Percentiles rank a stretch among this genome's conserved stretches.
Evolutionary conservation across 176 grass and related monocot genomes (phyloP).

Genomic region (Hyparrhenia diplandra): DNA sequence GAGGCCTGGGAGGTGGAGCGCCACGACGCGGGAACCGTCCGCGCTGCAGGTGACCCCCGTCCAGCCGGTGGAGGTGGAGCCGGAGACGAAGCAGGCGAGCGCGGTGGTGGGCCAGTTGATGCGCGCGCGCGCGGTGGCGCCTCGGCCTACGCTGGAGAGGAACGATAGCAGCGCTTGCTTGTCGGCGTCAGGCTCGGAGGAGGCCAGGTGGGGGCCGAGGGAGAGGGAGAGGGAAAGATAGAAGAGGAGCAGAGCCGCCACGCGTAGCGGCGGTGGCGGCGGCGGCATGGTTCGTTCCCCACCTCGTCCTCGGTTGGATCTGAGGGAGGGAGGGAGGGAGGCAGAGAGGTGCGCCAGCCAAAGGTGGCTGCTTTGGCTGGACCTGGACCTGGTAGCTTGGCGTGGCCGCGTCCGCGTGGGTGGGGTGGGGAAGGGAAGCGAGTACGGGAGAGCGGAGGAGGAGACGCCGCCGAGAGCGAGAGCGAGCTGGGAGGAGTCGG

Average conservation of each 20-base stretch:
- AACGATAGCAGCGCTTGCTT: slow-evolving; percentile 65
- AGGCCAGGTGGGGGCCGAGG: not conserved
- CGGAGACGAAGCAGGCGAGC: slow-evolving; percentile 36
- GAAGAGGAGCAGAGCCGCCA: slow-evolving; percentile 10
- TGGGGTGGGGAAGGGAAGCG: too few species aligned
- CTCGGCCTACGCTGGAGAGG: slow-evolving; percentile 8
- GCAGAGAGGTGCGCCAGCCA: too few species aligned
- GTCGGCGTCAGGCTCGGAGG: slow-evolving; percentile 55
- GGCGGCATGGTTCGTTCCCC: not conserved
- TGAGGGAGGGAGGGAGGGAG: not conserved
- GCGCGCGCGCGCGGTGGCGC: slow-evolving; percentile 20
- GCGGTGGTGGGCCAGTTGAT: slow-evolving; percentile 58
- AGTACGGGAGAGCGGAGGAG: too few species aligned
- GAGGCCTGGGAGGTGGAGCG: slow-evolving; percentile 65
- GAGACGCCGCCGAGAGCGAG: too few species aligned
- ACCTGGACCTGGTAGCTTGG: too few species aligned
- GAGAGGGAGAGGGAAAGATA: slow-evolving; percentile 11
- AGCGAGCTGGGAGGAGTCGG: too few species aligned
- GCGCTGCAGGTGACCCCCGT: slow-evolving; percentile 80
- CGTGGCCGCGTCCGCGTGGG: too few species aligned
- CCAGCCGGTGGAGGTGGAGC: slow-evolving; percentile 33
- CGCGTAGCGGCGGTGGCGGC: not conserved
- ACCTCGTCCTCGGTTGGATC: not conserved
- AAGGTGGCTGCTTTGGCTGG: too few species aligned
- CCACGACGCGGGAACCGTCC: slow-evolving; percentile 51